A percentile compares a stretch with the other conserved stretches of the same genome.
Evolutionary conservation across 2,329 filamentous ascomycete genomes (phyloP).

Genomic region (Aspergillus versicolor): DNA sequence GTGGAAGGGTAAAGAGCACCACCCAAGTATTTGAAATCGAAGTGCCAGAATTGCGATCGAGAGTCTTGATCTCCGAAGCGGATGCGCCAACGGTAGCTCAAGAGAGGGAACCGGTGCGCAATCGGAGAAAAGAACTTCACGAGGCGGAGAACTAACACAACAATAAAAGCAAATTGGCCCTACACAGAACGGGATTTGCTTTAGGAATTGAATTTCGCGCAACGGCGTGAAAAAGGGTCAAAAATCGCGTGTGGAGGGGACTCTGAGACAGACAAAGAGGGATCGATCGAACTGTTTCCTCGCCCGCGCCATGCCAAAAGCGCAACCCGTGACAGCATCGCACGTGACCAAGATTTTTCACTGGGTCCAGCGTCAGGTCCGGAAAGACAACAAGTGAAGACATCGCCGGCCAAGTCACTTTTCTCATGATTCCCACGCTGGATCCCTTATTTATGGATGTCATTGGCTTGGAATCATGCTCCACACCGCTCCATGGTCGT

Average conservation of each 20-base stretch:
- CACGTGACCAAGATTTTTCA: constrained; percentile 35
- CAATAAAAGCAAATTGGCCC: constrained; percentile 12
- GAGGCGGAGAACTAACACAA: constrained; percentile 16
- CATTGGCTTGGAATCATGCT: constrained; percentile 41
- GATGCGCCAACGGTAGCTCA: constrained; percentile 27
- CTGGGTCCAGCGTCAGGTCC: neutral
- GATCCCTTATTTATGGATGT: constrained; percentile 43
- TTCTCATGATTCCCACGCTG: neutral
- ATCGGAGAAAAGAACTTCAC: constrained; percentile 24
- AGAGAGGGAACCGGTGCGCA: constrained; percentile 27
- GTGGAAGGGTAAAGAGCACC: constrained; percentile 1
- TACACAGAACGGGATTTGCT: constrained; percentile 1
- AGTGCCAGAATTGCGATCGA: constrained; percentile 19
- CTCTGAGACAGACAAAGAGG: constrained; percentile 23
- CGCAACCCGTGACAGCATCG: constrained; percentile 32
- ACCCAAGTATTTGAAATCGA: neutral
- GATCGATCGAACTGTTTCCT: constrained; percentile 21
- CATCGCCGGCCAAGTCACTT: neutral
- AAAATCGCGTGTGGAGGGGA: constrained; percentile 11
- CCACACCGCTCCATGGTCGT: constrained; percentile 36
- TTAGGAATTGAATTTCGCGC: neutral
- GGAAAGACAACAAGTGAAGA: constrained; percentile 1
- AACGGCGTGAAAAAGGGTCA: constrained; percentile 9
- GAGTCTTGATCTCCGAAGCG: constrained; percentile 24
- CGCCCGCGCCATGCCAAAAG: constrained; percentile 32